Evolutionary conservation across 2,329 filamentous ascomycete species (phyloP).

Genomic region (Chalaropsis ovoidea): DNA sequence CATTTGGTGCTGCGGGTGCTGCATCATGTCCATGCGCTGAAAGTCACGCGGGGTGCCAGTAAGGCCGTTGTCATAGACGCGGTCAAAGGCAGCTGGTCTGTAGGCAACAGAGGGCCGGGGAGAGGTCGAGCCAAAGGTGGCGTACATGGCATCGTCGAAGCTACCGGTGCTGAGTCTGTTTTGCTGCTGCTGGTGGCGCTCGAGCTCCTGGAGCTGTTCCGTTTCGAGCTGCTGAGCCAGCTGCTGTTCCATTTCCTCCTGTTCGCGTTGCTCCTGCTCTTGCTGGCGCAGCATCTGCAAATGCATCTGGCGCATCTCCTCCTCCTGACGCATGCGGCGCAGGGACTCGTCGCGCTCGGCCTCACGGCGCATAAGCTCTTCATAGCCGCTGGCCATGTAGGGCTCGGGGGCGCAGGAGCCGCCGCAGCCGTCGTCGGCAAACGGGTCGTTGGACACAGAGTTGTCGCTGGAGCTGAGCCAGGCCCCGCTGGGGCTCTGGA

Average conservation of each 20-base stretch:
- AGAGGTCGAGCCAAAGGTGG: slow-evolving; percentile 32
- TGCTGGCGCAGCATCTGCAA: slow-evolving; percentile 6
- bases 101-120: slow-evolving; percentile 20
- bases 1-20: slow-evolving; percentile 1
- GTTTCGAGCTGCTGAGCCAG: not conserved
- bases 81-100: slow-evolving; percentile 25
- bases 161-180: slow-evolving; percentile 15
- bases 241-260: slow-evolving; percentile 32
- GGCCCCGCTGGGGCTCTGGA: slow-evolving; percentile 16
- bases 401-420: slow-evolving; percentile 52
- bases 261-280: slow-evolving; percentile 28
- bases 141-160: slow-evolving; percentile 30
- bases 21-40: slow-evolving; percentile 21
- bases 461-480: slow-evolving; percentile 20
- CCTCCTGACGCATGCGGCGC: slow-evolving; percentile 19
- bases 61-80: slow-evolving; percentile 16
- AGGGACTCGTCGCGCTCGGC: slow-evolving; percentile 37
- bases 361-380: slow-evolving; percentile 54
- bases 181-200: slow-evolving; percentile 32
- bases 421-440: slow-evolving; percentile 32
- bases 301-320: slow-evolving; percentile 12
- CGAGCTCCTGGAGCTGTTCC: slow-evolving; percentile 28
- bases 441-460: slow-evolving; percentile 11
- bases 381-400: slow-evolving; percentile 77
- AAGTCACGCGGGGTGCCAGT: slow-evolving; percentile 6